phyloP scores from a whole-genome alignment of 202 grass and related monocot genomes.

The Schoenoplectus tabernaemontani region DNA sequence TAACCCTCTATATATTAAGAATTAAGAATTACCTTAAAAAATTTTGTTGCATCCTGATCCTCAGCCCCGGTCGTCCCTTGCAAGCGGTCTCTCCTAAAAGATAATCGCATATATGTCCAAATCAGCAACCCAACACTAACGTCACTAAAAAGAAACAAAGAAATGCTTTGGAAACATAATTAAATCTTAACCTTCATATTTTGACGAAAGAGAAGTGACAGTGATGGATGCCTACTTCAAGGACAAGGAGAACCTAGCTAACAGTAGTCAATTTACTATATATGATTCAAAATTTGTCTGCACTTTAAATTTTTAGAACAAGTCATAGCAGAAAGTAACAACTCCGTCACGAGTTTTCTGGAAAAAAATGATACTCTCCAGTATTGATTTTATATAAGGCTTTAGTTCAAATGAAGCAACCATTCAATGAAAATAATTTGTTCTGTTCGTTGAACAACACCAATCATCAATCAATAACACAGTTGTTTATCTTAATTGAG shows the following conservation, averaged over 20 bases:
- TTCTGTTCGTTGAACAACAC: conserved; percentile 6
- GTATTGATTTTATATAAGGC: not conserved
- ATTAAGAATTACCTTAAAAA: too few relatives aligned
- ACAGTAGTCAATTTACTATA: conserved; percentile 3
- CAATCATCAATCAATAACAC: not conserved
- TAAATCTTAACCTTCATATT: not conserved
- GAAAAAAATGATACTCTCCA: not conserved
- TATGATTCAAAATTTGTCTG: not conserved
- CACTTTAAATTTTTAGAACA: not conserved
- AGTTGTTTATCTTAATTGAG: not conserved
- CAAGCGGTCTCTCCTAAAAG: not conserved
- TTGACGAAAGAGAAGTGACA: conserved; percentile 23
- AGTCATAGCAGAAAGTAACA: conserved; percentile 13
- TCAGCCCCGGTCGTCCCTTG: too few relatives aligned
- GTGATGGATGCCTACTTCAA: conserved; percentile 25
- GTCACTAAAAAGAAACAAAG: not conserved
- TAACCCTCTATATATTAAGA: too few relatives aligned
- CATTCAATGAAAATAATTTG: not conserved
- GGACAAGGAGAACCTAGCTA: not conserved
- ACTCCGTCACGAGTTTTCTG: not conserved
- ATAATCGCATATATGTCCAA: not conserved
- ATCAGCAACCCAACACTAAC: not conserved
- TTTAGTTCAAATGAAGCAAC: not conserved
- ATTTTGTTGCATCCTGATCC: too few relatives aligned
- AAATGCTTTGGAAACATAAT: not conserved